Percentiles rank a stretch among this genome's conserved stretches.
phyloP scores from a whole-genome alignment of 2,329 filamentous ascomycete genomes.

The Mycosphaerelloides madeirae region DNA sequence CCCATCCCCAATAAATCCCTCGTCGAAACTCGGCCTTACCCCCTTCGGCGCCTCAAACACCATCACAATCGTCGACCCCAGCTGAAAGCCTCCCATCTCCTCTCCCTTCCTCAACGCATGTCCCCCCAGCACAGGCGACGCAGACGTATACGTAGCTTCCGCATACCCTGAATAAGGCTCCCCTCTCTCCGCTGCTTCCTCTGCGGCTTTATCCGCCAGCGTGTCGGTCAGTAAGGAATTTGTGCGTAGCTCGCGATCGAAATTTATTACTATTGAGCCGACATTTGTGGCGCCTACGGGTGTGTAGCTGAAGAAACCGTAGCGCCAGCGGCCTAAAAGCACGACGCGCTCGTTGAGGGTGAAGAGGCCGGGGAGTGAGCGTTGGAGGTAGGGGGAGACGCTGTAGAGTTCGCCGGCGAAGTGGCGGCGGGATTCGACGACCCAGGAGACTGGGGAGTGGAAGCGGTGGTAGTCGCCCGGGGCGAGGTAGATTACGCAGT shows the following conservation, averaged over 20 bases:
- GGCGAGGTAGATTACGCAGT: conserved; percentile 90
- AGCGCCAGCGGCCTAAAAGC: conserved; percentile 87
- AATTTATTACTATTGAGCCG: conserved; percentile 93
- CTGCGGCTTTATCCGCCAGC: conserved; percentile 78
- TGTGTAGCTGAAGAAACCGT: conserved; percentile 94
- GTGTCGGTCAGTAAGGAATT: conserved; percentile 92
- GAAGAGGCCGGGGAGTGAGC: conserved; percentile 87
- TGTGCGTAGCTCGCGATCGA: conserved; percentile 87
- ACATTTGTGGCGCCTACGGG: conserved; percentile 97
- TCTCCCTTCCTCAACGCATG: conserved; percentile 81
- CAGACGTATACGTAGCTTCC: conserved; percentile 80
- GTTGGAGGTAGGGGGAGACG: conserved; percentile 90
- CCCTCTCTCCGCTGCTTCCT: conserved; percentile 67
- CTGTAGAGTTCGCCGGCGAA: conserved; percentile 95
- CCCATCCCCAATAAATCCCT: conserved; percentile 51
- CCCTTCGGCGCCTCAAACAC: conserved; percentile 90
- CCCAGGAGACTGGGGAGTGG: conserved; percentile 92
- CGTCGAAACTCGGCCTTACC: conserved; percentile 51
- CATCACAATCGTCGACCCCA: conserved; percentile 90
- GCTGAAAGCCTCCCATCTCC: conserved; percentile 96
- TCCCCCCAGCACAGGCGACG: conserved; percentile 72
- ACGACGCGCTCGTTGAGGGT: conserved; percentile 95
- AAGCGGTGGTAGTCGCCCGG: conserved; percentile 98
- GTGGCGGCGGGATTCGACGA: conserved; percentile 89
- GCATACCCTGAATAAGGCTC: conserved; percentile 86